phyloP scores from a whole-genome alignment of 1,139 yeast genomes.

The Suhomyces guaymorum region DNA sequence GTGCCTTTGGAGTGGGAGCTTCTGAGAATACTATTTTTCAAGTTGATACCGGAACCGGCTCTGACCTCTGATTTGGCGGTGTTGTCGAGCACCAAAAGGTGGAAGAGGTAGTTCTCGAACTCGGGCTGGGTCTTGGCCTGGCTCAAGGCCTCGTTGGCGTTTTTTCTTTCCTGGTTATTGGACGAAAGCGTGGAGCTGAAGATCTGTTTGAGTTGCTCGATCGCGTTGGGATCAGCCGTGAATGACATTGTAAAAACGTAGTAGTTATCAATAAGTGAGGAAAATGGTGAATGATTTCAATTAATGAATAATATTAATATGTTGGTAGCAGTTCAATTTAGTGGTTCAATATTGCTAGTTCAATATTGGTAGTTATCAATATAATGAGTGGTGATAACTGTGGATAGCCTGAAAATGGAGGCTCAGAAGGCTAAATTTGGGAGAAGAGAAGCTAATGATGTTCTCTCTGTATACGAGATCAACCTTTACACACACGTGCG shows the following conservation, averaged over 20 bases:
- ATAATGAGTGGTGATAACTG: too few species aligned
- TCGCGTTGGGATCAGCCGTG: conserved; percentile 63
- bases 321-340: too few species aligned
- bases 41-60: conserved; percentile 84
- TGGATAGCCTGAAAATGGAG: too few species aligned
- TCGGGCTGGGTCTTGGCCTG: conserved; percentile 72
- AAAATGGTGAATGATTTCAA: too few species aligned
- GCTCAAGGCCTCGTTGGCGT: conserved; percentile 65
- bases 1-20: conserved; percentile 20
- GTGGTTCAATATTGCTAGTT: too few species aligned
- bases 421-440: too few species aligned
- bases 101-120: conserved; percentile 74
- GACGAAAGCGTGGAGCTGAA: conserved; percentile 68
- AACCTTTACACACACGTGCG: too few species aligned
- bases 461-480: too few species aligned
- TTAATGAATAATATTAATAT: too few species aligned
- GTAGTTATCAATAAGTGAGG: too few species aligned
- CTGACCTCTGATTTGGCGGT: conserved; percentile 57
- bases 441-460: too few species aligned
- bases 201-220: conserved; percentile 62
- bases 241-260: conserved; percentile 44
- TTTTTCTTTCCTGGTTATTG: conserved; percentile 53
- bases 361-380: too few species aligned
- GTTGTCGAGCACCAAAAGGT: conserved; percentile 59
- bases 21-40: conserved; percentile 69